phyloP scores from a whole-genome alignment of 352 stramenopile species.

The Globisporangium lucens region DNA sequence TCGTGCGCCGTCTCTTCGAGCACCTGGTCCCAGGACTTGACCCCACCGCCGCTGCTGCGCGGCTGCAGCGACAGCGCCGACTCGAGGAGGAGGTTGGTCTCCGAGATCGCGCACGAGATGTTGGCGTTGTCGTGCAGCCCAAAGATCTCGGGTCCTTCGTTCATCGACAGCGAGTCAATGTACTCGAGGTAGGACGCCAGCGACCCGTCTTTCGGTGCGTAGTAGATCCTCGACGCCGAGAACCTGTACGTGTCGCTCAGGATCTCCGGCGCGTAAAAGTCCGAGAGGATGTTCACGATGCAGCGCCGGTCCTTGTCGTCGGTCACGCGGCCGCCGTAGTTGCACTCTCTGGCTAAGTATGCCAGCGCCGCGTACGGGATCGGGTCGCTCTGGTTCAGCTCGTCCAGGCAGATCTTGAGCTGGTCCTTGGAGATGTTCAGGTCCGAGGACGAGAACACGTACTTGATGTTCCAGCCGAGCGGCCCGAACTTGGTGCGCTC shows the following conservation, averaged over 20 bases:
- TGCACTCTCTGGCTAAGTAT: conserved; percentile 93
- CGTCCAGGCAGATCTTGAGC: conserved; percentile 81
- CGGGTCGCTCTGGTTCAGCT: conserved; percentile 50
- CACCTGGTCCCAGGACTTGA: conserved; percentile 89
- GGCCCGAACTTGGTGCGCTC: conserved; percentile 85
- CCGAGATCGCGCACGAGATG: conserved; percentile 86
- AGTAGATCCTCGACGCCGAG: conserved; percentile 83
- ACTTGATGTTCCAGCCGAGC: conserved; percentile 88
- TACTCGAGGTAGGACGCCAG: conserved; percentile 67
- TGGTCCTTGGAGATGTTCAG: conserved; percentile 85
- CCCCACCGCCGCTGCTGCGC: conserved; percentile 65
- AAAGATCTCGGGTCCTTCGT: conserved; percentile 84
- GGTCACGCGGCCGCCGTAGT: conserved; percentile 94
- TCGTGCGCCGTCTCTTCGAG: conserved; percentile 87
- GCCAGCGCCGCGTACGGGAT: conserved; percentile 90
- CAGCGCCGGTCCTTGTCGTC: conserved; percentile 92
- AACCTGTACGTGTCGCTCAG: conserved; percentile 78
- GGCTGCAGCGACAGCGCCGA: conserved; percentile 90
- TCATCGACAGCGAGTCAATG: conserved; percentile 83
- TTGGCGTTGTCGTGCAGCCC: conserved; percentile 86
- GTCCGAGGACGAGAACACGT: conserved; percentile 85
- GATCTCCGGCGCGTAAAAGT: conserved; percentile 83
- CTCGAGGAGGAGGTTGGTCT: conserved; percentile 85
- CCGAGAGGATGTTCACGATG: conserved; percentile 81
- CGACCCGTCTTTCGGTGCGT: conserved; percentile 42